Evolutionary conservation across 768 basidiomycete genomes (phyloP).

Genomic region (Hygrocybe punicea): DNA sequence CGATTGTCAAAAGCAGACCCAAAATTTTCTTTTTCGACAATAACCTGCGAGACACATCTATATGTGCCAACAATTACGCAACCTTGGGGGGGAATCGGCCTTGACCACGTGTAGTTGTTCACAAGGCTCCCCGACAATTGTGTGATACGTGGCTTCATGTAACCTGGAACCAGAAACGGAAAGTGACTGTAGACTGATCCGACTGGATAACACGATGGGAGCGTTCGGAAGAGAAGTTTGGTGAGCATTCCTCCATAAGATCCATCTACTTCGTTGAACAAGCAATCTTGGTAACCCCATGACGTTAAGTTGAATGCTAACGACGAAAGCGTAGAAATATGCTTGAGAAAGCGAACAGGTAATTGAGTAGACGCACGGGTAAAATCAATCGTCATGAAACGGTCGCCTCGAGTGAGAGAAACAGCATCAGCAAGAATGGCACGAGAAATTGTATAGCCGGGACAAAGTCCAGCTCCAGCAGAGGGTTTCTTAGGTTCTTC

Average conservation of each 20-base stretch:
- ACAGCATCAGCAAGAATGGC: constrained; percentile 83
- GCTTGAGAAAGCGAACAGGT: constrained; percentile 1
- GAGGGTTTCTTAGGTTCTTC: constrained; percentile 65
- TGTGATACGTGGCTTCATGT: constrained; percentile 42
- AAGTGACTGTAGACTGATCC: constrained; percentile 73
- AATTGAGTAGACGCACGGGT: constrained; percentile 53
- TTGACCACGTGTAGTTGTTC: constrained; percentile 56
- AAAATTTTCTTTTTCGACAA: constrained; percentile 29
- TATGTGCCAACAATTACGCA: constrained; percentile 31
- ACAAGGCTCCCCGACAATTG: constrained; percentile 30
- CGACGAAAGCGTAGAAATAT: not conserved
- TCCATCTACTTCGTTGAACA: constrained; percentile 59
- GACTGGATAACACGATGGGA: constrained; percentile 65
- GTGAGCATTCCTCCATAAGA: constrained; percentile 74
- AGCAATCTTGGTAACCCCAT: constrained; percentile 77
- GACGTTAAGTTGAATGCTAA: constrained; percentile 69
- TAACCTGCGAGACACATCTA: constrained; percentile 34
- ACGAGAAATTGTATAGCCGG: constrained; percentile 79
- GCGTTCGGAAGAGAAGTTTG: constrained; percentile 65
- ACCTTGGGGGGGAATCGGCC: constrained; percentile 37
- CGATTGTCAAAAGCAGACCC: constrained; percentile 34
- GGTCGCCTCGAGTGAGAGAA: constrained; percentile 71
- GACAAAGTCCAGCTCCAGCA: constrained; percentile 73
- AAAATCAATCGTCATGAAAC: constrained; percentile 72
- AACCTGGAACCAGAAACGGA: constrained; percentile 68